Evolutionary conservation across 768 basidiomycete genomes (phyloP).

Genomic region (Lanmaoa pseudosensibilis): DNA sequence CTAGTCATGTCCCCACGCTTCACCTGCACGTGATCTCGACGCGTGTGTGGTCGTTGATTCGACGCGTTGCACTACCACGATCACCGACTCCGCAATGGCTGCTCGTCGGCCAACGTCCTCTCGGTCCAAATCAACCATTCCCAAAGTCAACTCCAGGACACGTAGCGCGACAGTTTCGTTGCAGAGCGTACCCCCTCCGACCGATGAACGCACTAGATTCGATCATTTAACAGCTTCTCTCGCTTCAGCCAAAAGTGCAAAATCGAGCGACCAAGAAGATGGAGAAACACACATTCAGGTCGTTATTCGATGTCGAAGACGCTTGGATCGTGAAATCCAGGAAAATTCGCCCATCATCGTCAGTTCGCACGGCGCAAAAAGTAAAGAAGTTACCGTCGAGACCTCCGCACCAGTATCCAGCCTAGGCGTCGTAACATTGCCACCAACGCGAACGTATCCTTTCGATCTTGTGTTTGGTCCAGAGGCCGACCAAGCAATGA

Average conservation of each 20-base stretch:
- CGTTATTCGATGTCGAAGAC: conserved; percentile 83
- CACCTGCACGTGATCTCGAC: conserved; percentile 34
- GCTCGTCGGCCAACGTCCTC: conserved; percentile 57
- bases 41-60: conserved; percentile 25
- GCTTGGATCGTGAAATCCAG: conserved; percentile 81
- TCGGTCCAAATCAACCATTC: conserved; percentile 36
- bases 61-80: conserved; percentile 32
- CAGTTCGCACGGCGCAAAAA: conserved; percentile 71
- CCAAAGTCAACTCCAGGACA: conserved; percentile 41
- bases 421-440: conserved; percentile 70
- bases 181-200: conserved; percentile 26
- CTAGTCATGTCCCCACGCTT: background rate
- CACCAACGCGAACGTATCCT: conserved; percentile 82
- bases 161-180: conserved; percentile 47
- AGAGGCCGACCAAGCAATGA: conserved; percentile 91
- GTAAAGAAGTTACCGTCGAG: conserved; percentile 78
- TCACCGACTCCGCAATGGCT: conserved; percentile 53
- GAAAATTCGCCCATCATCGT: conserved; percentile 89
- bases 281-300: conserved; percentile 89
- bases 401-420: conserved; percentile 67
- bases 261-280: conserved; percentile 37
- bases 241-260: conserved; percentile 26
- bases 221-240: conserved; percentile 27
- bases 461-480: conserved; percentile 97
- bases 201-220: conserved; percentile 19